Conservation (phyloP, 2,329 filamentous ascomycete genomes). For the Lizonia empirigonia region DNA sequence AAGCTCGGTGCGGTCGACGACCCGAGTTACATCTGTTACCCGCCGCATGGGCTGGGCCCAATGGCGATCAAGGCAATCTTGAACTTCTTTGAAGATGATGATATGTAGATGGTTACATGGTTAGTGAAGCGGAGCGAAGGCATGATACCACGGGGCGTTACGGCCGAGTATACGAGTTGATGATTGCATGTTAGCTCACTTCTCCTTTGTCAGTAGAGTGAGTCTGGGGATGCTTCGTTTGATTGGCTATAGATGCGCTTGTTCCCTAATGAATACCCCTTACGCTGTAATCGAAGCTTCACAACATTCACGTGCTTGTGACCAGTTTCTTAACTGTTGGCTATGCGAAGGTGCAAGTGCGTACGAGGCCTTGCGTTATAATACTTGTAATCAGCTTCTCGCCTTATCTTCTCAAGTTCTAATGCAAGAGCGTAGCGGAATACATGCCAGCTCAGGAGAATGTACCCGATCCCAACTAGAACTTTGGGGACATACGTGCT, state of each 20-base stretch:
- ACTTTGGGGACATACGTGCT: no score
- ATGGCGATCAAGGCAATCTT: slow-evolving; percentile 83
- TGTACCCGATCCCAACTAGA: no score
- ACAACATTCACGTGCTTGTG: background rate
- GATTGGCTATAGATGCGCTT: slow-evolving; percentile 7
- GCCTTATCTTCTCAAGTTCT: no score
- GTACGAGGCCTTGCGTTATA: no score
- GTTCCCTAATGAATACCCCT: slow-evolving; percentile 18
- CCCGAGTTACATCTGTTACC: slow-evolving; percentile 87
- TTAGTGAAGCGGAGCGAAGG: slow-evolving; percentile 11
- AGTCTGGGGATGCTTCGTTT: slow-evolving; percentile 9
- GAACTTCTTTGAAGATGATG: slow-evolving; percentile 77
- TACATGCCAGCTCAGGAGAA: no score
- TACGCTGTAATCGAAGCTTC: background rate
- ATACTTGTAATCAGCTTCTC: no score
- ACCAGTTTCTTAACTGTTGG: background rate
- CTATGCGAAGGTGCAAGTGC: no score
- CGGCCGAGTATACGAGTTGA: slow-evolving; percentile 10
- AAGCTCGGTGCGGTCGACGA: slow-evolving; percentile 88
- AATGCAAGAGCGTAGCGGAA: no score
- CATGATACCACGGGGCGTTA: slow-evolving; percentile 28
- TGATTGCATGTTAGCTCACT: slow-evolving; percentile 10
- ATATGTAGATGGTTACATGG: slow-evolving; percentile 30
- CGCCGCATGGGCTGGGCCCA: slow-evolving; percentile 80
- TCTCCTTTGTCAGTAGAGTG: background rate